These are phyloP conservation scores for Hyphodiscus hymeniophilus DNA, from an alignment of 495 filamentous ascomycete species.

Conservation along the genomic window DNA sequence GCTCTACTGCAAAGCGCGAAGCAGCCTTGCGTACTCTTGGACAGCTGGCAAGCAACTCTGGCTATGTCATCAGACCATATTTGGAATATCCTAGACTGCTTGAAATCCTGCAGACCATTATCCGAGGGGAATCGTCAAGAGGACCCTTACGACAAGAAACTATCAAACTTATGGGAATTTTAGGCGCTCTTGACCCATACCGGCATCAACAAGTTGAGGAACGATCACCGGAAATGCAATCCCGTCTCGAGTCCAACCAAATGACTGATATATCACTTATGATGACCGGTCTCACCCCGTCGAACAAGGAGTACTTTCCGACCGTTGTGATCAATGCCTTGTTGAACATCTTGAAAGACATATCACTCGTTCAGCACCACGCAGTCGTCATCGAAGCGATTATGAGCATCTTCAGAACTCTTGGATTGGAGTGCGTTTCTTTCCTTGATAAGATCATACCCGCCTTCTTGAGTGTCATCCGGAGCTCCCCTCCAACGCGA, in stretches of 20 bases:
- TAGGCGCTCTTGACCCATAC: constrained; percentile 95
- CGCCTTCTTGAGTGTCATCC: constrained; percentile 81
- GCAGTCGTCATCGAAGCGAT: constrained; percentile 96
- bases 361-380: constrained; percentile 79
- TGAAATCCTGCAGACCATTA: constrained; percentile 85
- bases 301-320: constrained; percentile 95
- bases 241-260: constrained; percentile 49
- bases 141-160: constrained; percentile 83
- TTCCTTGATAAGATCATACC: constrained; percentile 91
- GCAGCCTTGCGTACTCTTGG: constrained; percentile 86
- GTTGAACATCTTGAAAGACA: constrained; percentile 82
- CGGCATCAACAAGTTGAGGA: constrained; percentile 75
- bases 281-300: constrained; percentile 95
- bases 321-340: constrained; percentile 96
- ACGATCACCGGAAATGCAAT: constrained; percentile 52
- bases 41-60: constrained; percentile 85
- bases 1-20: constrained; percentile 79
- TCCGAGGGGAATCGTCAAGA: constrained; percentile 74
- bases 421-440: constrained; percentile 89
- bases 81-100: constrained; percentile 88
- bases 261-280: constrained; percentile 94
- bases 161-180: constrained; percentile 88
- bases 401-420: constrained; percentile 95
- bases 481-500: constrained; percentile 58
- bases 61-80: constrained; percentile 97